Base-by-base conservation (phyloP, 1,284 basidiomycete genomes). In the Inonotus hispidus region DNA sequence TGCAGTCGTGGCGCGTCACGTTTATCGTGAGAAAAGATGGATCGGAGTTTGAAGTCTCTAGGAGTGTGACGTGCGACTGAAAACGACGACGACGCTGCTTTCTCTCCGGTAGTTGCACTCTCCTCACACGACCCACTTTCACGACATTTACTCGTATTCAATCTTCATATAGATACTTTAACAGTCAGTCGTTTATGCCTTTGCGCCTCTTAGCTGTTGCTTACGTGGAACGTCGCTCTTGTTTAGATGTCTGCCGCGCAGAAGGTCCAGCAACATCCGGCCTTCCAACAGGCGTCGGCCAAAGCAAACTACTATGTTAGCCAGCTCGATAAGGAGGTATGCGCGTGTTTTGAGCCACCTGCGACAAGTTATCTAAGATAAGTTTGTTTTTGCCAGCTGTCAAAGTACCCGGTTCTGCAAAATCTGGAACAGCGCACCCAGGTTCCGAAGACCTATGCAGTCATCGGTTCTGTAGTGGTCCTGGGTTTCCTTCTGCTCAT, bases 251-350 rank as follows among this genome's bases (percentile, higher is more conserved):
- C 89, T 66, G 81, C 87, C 63, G 73, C 84, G 45, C 81, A 89
- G 79, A 85, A 85, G 73, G 73, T 92, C 62, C 87, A 92, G 77
- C 87, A 89, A 72, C 93, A 95, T 79, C 93, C 93, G 50, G 81
- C 87, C 70, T 86, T 90, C 75, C 71, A 90, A 69, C 90, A 94
- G 76, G 90, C 83, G 29, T 82, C 87, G 74, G 84, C 82, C 74
- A 88, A 88, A 78, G 88, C 84, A 62, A 79, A 80, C 68, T 83
- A 86, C 75, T 91, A 94, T 72, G 75, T 92, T 69, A 77, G 70
- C 75, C 86, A 93, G 81, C 90, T 97, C 73, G 95, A 98, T 80
- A 95, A 94, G 76, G 94, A 96, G 88, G 94, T 94, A 60, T 63
- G 82, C 78, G 11, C n/a, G 25, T 37, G 41, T 50, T 32, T 23